These are phyloP conservation scores for Paspalum vaginatum DNA, from an alignment of 176 grass and related monocot species.

Conservation along the genomic window DNA sequence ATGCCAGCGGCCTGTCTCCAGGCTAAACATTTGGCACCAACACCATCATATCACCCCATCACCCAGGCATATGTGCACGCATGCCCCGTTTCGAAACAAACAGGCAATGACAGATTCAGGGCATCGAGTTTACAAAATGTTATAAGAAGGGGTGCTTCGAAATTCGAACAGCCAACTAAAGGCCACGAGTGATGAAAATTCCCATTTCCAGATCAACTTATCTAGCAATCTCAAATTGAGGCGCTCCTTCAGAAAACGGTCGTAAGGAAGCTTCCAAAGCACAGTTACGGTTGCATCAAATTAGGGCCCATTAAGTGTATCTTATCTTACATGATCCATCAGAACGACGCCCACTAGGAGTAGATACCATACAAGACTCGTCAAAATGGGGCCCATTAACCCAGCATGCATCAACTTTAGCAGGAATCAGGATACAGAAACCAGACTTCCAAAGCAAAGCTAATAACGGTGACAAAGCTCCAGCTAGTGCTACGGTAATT, in stretches of 20 bases:
- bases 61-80: no score
- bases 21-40: no score
- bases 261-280: neutral
- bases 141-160: neutral
- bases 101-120: no score
- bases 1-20: no score
- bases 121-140: no score
- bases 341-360: neutral
- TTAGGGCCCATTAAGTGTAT: neutral
- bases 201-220: neutral
- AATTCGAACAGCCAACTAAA: neutral
- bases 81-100: no score
- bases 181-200: neutral
- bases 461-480: no score
- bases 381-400: slow-evolving; percentile 7
- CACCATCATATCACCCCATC: no score
- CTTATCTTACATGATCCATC: neutral
- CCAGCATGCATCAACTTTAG: neutral
- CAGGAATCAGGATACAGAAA: neutral
- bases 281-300: neutral
- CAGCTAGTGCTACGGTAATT: no score
- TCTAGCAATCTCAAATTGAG: neutral
- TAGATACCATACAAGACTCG: neutral
- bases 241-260: no score
- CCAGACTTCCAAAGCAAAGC: neutral